Conservation (phyloP, 495 filamentous ascomycete species). For the Eremomyces bilateralis region DNA sequence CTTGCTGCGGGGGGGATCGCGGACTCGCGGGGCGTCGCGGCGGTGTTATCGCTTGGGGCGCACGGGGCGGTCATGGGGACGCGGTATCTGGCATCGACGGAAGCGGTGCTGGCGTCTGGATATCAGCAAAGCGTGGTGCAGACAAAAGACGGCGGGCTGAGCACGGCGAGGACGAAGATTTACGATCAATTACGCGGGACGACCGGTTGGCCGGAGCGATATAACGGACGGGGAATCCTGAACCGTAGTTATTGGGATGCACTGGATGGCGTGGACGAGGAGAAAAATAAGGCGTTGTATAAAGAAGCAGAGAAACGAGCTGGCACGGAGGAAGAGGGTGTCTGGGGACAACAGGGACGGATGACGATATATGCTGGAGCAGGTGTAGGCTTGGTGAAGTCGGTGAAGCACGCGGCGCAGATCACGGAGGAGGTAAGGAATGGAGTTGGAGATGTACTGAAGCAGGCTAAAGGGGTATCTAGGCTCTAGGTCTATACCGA, state of each 20-base stretch:
- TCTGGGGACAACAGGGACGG: conserved; percentile 40
- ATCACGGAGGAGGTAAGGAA: conserved; percentile 26
- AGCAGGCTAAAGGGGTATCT: no score
- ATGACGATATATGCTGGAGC: conserved; percentile 51
- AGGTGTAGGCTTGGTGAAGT: conserved; percentile 27
- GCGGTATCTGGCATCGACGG: conserved; percentile 40
- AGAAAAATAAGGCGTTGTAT: conserved; percentile 37
- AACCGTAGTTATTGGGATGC: conserved; percentile 38
- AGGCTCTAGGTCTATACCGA: no score
- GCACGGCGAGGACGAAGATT: conserved; percentile 40
- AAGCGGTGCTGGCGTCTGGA: conserved; percentile 37
- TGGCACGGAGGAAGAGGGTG: conserved; percentile 16
- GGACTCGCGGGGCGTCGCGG: conserved; percentile 42
- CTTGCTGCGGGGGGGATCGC: conserved; percentile 54
- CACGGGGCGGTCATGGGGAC: conserved; percentile 49
- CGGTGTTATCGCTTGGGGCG: conserved; percentile 44
- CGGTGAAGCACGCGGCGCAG: conserved; percentile 21
- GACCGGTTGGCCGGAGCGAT: conserved; percentile 41
- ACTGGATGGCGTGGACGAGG: conserved; percentile 28
- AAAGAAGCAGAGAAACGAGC: conserved; percentile 25
- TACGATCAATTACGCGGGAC: conserved; percentile 54
- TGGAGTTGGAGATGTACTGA: no score
- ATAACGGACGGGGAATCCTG: conserved; percentile 37
- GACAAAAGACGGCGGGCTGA: conserved; percentile 37
- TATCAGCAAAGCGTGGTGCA: conserved; percentile 38